Base-by-base conservation (phyloP, 495 filamentous ascomycete genomes). In the Lepraria neglecta region DNA sequence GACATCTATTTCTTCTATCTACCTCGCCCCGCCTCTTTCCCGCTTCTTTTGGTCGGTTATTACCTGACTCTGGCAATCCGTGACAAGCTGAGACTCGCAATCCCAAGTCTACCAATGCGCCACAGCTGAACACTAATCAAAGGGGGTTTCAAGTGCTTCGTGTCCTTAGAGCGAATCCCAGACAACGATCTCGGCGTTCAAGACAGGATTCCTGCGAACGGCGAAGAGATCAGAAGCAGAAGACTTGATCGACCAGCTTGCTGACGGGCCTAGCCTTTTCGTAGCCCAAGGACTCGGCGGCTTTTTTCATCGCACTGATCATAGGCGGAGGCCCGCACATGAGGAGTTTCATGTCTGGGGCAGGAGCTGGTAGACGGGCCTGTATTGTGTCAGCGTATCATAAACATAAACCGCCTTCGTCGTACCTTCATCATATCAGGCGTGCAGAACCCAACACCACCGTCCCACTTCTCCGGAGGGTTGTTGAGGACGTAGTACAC, bases 251-350 rank as follows among this genome's bases (percentile, higher is more conserved):
- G 71, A 90, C 87, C 50, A 97, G 80, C 83, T 96, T 97, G 85
- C 92, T 97, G 67, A 97, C 91, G 35, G 92, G 89, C 59, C 84
- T 83, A 38, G 94, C 85, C 82, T 96, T 96, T 71, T 87, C 81
- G 78, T 88, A 98, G 57, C 94, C 94, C 10, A 97, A 80, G 63
- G 82, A 79, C 72, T 92, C 90, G 60, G 90, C 87, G 10, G 90
- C 82, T 83, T 97, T 97, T 87, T 98, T 98, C 78, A 98, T 89
- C 14, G 92, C 94, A 70, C 85, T 86, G 63, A 98, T 82, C 94
- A 98, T 98, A 33, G 92, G 92, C 27, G 94, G 94, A 10, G 94
- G 94, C 30, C 94, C 94, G 71, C 94, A 98, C 54, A 98, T 81
- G n/a, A 98, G 80, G 60, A 98, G 80, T 84, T 97, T 97, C 77